Percentiles rank a stretch among this genome's conserved stretches.
phyloP scores from a whole-genome alignment of 1,284 basidiomycete species.

The Vanrija humicola region DNA sequence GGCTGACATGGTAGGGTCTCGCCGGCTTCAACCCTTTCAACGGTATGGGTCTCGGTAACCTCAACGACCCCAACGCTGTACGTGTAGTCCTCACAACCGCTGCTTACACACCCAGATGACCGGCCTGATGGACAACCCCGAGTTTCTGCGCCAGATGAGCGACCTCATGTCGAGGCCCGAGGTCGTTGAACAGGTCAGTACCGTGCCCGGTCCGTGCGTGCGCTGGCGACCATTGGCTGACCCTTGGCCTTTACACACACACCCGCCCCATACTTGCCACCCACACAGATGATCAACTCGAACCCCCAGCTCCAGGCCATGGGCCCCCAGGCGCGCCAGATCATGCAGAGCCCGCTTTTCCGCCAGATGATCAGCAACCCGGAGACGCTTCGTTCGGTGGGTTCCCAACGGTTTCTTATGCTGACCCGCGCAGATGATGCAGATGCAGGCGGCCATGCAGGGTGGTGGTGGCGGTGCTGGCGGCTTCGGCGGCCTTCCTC shows the following conservation, averaged over 20 bases:
- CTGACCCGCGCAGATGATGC: constrained; percentile 60
- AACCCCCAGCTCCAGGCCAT: constrained; percentile 75
- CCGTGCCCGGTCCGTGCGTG: not conserved
- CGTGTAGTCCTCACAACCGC: constrained; percentile 20
- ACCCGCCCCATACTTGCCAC: not conserved
- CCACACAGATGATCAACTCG: constrained; percentile 61
- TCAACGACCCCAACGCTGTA: constrained; percentile 85
- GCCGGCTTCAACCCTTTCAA: constrained; percentile 78
- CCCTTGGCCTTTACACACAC: not conserved
- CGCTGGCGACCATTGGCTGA: not conserved
- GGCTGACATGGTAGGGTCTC: constrained; percentile 31
- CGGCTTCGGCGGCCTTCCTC: constrained; percentile 16
- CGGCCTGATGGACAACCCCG: constrained; percentile 74
- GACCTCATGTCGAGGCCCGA: constrained; percentile 71
- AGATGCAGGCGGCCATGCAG: constrained; percentile 58
- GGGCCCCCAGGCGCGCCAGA: constrained; percentile 72
- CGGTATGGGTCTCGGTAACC: constrained; percentile 72
- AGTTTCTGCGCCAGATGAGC: constrained; percentile 61
- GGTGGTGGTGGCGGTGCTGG: constrained; percentile 22
- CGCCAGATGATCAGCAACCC: constrained; percentile 65
- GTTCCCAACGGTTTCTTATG: not conserved
- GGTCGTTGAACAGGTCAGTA: constrained; percentile 64
- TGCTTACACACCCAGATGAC: constrained; percentile 58
- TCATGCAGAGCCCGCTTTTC: constrained; percentile 77
- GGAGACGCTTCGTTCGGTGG: constrained; percentile 39